Evolutionary conservation across 305 asterid genomes (phyloP), one percentile per base, ranked within the genome.

Genomic region (Caryopteris hybrid): DNA sequence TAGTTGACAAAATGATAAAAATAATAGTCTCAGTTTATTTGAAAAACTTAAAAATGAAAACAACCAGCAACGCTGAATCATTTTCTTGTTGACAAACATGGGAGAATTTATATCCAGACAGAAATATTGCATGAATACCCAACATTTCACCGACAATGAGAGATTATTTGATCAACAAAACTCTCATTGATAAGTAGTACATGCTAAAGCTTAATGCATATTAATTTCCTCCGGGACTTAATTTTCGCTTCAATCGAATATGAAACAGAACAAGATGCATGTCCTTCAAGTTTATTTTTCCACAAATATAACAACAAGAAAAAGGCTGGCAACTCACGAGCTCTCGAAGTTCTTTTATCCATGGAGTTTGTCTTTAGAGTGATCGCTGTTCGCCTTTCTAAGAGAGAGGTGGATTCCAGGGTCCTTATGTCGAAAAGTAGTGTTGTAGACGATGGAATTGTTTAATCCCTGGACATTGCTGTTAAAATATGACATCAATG

Each of bases 381-480:
- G 68, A 38, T 59, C 48, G 9, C 74, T 76, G 27, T 70, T 73
- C 8, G 66, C 42, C 66, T 78, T 85, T 59, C 80, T 73, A 4
- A 87, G 61, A 1, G 86, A 73, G 47, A 89, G 56, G 18, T 92
- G 96, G 71, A 92, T 78, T 1, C 96, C 98, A 1, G 98, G 96
- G 50, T 83, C 84, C 42, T 87, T 76, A 60, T 84, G 83, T 18
- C 57, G 75, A 61, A 61, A 61, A 14, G 54, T 21, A 31, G 80
- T 47, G 27, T 81, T 73, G 73, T 46, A 81, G 33, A 89, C 62
- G 54, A 92, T 82, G 45, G 96, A 92, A 20, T 89, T 92, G 81
- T 92, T 92, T 20, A 84, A 55, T 25, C 92, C 98, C 79, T 92
- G 98, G 12, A 87, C 86, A 23, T 92, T 92, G 84, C 91, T 86